Percentiles rank a stretch among this genome's conserved stretches.
Evolutionary conservation across 202 grass and related monocot species (phyloP).

Genomic region (Cymbopogon flexuosus): DNA sequence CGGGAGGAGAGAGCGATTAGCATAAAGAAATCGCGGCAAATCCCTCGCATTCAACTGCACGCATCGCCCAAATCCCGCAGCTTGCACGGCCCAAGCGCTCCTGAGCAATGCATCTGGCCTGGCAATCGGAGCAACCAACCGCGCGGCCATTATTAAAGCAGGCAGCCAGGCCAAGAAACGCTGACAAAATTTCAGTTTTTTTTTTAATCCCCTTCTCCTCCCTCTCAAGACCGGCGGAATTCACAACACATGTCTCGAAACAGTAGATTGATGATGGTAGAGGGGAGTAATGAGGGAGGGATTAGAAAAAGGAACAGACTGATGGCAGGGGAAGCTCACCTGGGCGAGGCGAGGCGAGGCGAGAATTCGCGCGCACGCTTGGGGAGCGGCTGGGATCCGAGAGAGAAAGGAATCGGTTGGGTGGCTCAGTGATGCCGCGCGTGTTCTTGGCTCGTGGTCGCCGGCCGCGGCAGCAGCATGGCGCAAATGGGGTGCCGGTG

Average conservation of each 20-base stretch:
- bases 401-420: constrained; percentile 22
- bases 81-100: constrained; percentile 31
- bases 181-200: background rate
- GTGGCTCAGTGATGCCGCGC: constrained; percentile 27
- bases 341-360: constrained; percentile 3
- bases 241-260: constrained; percentile 36
- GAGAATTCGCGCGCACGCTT: constrained; percentile 28
- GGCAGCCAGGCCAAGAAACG: constrained; percentile 26
- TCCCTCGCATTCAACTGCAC: constrained; percentile 39
- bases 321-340: constrained; percentile 36
- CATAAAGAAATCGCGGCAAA: constrained; percentile 35
- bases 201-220: background rate
- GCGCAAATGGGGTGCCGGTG: constrained; percentile 23
- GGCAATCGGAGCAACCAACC: constrained; percentile 18
- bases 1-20: constrained; percentile 30
- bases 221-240: background rate
- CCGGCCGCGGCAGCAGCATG: constrained; percentile 43
- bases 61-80: constrained; percentile 47
- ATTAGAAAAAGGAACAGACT: background rate
- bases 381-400: background rate
- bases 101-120: constrained; percentile 53
- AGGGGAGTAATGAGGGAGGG: background rate
- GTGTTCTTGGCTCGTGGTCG: constrained; percentile 37
- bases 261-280: constrained; percentile 23
- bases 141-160: constrained; percentile 42